A percentile compares a stretch with the other conserved stretches of the same genome.
These are phyloP conservation scores for Claviceps spartinae DNA, from an alignment of 2,329 filamentous ascomycete genomes.

Conservation along the genomic window DNA sequence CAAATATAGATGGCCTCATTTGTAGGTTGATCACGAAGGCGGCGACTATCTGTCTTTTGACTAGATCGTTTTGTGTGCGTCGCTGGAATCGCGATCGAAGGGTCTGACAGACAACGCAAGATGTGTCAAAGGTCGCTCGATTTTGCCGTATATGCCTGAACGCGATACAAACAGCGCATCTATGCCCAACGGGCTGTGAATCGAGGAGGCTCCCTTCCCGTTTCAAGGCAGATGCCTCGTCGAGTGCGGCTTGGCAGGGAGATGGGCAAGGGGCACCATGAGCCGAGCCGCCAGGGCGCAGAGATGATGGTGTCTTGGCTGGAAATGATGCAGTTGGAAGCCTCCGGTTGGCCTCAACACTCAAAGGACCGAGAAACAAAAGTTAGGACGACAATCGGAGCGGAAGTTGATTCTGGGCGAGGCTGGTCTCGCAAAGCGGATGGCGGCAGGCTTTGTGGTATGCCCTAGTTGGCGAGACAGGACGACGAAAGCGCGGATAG, in stretches of 20 bases:
- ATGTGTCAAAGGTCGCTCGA: no score
- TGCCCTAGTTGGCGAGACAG: no score
- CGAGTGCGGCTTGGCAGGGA: no score
- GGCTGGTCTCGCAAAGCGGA: background rate
- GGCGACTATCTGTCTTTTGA: background rate
- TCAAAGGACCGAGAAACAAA: background rate
- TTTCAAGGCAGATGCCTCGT: no score
- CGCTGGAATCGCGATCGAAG: background rate
- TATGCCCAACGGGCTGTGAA: no score
- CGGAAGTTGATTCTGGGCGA: no score
- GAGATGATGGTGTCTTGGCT: background rate
- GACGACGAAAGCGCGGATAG: background rate
- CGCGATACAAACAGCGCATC: no score
- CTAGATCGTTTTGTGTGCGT: background rate
- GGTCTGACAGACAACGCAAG: no score
- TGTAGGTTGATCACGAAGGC: background rate
- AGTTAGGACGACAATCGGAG: background rate
- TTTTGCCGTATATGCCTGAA: no score
- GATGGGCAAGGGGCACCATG: background rate
- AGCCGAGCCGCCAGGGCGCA: background rate
- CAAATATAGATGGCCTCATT: background rate
- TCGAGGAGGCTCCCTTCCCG: no score
- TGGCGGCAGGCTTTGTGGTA: background rate
- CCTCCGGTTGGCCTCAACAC: background rate
- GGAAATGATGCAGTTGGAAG: slow-evolving; percentile 1